Percentiles rank a stretch among this genome's conserved stretches.
Conservation (phyloP, 2,329 filamentous ascomycete species). For the Lomentospora prolificans region DNA sequence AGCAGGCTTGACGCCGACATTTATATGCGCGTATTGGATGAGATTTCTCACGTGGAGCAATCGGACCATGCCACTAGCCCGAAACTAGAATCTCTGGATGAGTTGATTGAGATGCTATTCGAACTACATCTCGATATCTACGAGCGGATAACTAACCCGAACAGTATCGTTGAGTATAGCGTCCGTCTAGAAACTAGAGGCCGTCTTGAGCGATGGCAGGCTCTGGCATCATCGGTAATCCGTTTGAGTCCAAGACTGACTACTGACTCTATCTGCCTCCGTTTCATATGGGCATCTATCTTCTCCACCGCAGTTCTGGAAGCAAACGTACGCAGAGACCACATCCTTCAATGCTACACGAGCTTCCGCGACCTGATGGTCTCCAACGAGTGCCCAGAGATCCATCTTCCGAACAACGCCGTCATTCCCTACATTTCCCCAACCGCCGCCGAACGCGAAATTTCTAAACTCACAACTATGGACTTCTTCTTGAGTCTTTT, state of each 20-base stretch:
- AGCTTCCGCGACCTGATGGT: constrained; percentile 43
- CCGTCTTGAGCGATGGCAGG: constrained; percentile 41
- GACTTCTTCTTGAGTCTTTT: constrained; percentile 93
- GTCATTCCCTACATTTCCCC: constrained; percentile 81
- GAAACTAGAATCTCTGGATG: constrained; percentile 12
- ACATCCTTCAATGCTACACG: constrained; percentile 48
- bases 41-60: constrained; percentile 20
- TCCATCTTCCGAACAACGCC: constrained; percentile 70
- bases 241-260: constrained; percentile 22
- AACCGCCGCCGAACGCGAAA: constrained; percentile 77
- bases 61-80: neutral
- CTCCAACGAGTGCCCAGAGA: constrained; percentile 29
- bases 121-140: constrained; percentile 54
- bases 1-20: constrained; percentile 43
- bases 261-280: constrained; percentile 32
- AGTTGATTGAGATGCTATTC: constrained; percentile 46
- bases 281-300: constrained; percentile 49
- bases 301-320: constrained; percentile 42
- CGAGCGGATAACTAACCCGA: constrained; percentile 47
- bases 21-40: constrained; percentile 33
- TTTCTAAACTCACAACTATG: constrained; percentile 87
- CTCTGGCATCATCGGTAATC: constrained; percentile 36
- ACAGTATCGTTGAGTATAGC: constrained; percentile 39
- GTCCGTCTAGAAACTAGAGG: constrained; percentile 39
- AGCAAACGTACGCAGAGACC: constrained; percentile 42